These are phyloP conservation scores for Tirmania nivea DNA, from an alignment of 495 filamentous ascomycete species.

Conservation along the genomic window DNA sequence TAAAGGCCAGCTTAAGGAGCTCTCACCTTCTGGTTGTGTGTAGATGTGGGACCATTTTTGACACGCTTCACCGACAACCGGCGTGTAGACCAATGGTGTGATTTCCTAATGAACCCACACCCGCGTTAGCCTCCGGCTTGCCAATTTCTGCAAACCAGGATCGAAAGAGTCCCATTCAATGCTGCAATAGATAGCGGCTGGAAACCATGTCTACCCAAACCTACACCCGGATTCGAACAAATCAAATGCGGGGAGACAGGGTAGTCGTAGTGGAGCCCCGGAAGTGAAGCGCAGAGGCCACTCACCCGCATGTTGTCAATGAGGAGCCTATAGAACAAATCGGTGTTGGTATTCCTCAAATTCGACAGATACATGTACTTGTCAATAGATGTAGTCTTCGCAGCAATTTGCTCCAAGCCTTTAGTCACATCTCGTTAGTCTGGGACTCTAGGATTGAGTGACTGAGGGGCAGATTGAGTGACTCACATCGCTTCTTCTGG, in stretches of 20 bases:
- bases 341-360: conserved; percentile 69
- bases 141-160: no score
- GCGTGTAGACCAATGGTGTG: conserved; percentile 91
- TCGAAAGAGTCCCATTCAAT: not conserved
- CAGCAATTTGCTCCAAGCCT: conserved; percentile 51
- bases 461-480: conserved; percentile 10
- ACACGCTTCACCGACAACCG: conserved; percentile 91
- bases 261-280: not conserved
- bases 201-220: not conserved
- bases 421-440: not conserved
- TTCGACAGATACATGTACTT: conserved; percentile 85
- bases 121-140: conserved; percentile 2
- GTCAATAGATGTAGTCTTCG: conserved; percentile 63
- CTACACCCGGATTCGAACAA: not conserved
- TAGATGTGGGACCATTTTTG: conserved; percentile 89
- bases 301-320: conserved; percentile 64
- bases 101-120: conserved; percentile 32
- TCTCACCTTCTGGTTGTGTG: conserved; percentile 68
- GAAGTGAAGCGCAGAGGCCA: not conserved
- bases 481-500: conserved; percentile 46
- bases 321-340: conserved; percentile 86
- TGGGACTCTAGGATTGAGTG: not conserved
- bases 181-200: not conserved
- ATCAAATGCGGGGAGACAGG: not conserved
- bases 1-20: not conserved